A percentile compares a stretch with the other conserved stretches of the same genome.
Evolutionary conservation across 2,329 filamentous ascomycete genomes (phyloP).

Genomic region (Venturia carpophila): DNA sequence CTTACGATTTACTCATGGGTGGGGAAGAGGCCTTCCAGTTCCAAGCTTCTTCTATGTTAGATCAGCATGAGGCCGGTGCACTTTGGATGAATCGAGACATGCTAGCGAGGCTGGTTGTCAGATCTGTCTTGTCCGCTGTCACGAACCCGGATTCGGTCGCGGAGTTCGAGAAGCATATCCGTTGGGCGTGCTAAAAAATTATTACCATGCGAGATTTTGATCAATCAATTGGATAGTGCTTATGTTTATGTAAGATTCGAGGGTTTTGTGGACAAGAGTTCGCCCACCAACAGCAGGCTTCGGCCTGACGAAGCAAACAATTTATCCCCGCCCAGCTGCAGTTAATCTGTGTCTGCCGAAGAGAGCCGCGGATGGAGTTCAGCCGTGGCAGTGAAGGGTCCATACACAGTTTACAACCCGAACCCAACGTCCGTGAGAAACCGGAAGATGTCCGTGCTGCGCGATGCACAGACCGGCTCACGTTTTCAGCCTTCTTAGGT

Average conservation of each 20-base stretch:
- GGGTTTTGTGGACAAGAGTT: not conserved
- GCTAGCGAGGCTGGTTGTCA: not conserved
- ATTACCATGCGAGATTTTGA: not conserved
- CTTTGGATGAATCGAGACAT: not conserved
- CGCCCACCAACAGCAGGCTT: not conserved
- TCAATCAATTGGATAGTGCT: not conserved
- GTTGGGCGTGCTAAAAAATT: too few species aligned
- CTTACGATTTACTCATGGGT: not conserved
- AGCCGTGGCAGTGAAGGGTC: not conserved
- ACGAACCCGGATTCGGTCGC: not conserved
- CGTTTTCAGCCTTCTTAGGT: not conserved
- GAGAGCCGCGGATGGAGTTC: not conserved
- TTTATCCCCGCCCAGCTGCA: not conserved
- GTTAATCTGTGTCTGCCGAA: not conserved
- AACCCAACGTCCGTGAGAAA: not conserved
- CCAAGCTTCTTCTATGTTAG: not conserved
- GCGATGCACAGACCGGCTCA: not conserved
- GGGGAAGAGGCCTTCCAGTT: not conserved
- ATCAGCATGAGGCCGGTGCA: not conserved
- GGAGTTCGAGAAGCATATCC: not conserved
- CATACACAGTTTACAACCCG: too few species aligned
- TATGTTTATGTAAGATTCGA: not conserved
- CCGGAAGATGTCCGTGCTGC: not conserved
- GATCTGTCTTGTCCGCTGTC: not conserved
- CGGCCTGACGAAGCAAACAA: not conserved